phyloP scores from a whole-genome alignment of 768 basidiomycete genomes.

The Cystofilobasidium bisporidii region DNA sequence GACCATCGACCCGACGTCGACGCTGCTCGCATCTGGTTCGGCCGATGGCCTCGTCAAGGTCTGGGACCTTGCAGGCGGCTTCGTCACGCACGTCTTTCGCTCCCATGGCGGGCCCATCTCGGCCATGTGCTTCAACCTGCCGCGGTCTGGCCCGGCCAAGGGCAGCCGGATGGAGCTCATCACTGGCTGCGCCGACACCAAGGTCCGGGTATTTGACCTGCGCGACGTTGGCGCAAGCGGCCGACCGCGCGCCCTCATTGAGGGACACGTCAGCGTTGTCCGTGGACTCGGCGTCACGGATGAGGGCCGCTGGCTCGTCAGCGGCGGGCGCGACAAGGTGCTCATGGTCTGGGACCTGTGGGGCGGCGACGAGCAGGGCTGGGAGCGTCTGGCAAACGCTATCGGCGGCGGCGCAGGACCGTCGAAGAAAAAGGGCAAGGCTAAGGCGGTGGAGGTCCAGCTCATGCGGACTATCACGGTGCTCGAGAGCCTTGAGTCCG shows the following conservation, averaged over 20 bases:
- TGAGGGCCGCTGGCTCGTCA: constrained; percentile 83
- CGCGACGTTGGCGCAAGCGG: constrained; percentile 49
- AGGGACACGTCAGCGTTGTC: constrained; percentile 91
- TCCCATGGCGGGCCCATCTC: constrained; percentile 97
- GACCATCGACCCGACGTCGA: constrained; percentile 46
- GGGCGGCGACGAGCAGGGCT: constrained; percentile 31
- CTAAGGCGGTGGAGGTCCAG: constrained; percentile 37
- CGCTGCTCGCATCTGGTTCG: constrained; percentile 87
- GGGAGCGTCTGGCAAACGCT: constrained; percentile 43
- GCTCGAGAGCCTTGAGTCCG: constrained; percentile 76
- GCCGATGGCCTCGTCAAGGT: constrained; percentile 96
- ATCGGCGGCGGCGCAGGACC: constrained; percentile 46
- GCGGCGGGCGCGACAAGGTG: constrained; percentile 85
- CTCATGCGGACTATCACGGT: constrained; percentile 66
- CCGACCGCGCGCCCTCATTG: constrained; percentile 66
- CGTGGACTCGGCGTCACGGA: constrained; percentile 72
- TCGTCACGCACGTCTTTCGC: constrained; percentile 85
- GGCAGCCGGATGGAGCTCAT: constrained; percentile 59
- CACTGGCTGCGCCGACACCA: constrained; percentile 84
- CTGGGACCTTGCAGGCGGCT: constrained; percentile 80
- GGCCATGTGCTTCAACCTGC: constrained; percentile 75
- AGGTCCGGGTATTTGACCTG: constrained; percentile 85
- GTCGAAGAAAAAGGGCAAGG: constrained; percentile 39
- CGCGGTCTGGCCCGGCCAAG: constrained; percentile 41
- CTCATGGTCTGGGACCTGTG: constrained; percentile 84